phyloP scores from a whole-genome alignment of 2,329 filamentous ascomycete genomes.

The Xylariaceae sp. region DNA sequence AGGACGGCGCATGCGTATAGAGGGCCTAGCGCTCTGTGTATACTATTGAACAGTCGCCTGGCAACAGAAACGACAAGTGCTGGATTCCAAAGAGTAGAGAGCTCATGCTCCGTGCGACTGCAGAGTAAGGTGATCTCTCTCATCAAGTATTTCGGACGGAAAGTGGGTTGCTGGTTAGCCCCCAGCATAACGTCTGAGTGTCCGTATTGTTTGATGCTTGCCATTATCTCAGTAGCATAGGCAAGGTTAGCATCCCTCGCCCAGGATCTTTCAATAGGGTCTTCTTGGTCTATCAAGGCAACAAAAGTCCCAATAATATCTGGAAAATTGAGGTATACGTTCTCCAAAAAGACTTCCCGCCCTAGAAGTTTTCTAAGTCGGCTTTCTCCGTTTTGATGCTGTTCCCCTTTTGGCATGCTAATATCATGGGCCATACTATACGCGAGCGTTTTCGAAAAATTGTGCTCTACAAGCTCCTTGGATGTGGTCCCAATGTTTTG shows the following conservation, averaged over 20 bases:
- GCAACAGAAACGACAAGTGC: conserved; percentile 69
- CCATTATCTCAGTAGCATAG: conserved; percentile 60
- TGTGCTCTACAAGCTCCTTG: conserved; percentile 56
- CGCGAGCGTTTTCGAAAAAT: conserved; percentile 74
- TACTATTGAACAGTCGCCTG: conserved; percentile 72
- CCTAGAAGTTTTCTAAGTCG: conserved; percentile 67
- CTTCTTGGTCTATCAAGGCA: conserved; percentile 72
- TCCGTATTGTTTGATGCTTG: conserved; percentile 64
- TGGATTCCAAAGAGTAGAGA: conserved; percentile 67
- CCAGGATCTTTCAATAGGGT: conserved; percentile 65
- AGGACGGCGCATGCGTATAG: conserved; percentile 83
- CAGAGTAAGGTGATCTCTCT: conserved; percentile 77
- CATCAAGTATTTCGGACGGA: conserved; percentile 71
- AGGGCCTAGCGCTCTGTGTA: conserved; percentile 79
- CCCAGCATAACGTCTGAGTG: conserved; percentile 64
- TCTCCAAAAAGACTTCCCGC: conserved; percentile 56
- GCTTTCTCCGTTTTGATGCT: conserved; percentile 56
- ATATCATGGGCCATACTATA: conserved; percentile 81
- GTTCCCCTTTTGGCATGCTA: conserved; percentile 38
- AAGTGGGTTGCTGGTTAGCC: conserved; percentile 79
- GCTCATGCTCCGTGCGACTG: conserved; percentile 62
- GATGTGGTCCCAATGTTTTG: conserved; percentile 51
- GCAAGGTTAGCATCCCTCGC: conserved; percentile 53
- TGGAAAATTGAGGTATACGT: conserved; percentile 67
- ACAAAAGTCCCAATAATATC: conserved; percentile 74